Percentiles rank a stretch among this genome's conserved stretches.
These are phyloP conservation scores for Trametes cinnabarina DNA, from an alignment of 768 basidiomycete genomes.

Conservation along the genomic window DNA sequence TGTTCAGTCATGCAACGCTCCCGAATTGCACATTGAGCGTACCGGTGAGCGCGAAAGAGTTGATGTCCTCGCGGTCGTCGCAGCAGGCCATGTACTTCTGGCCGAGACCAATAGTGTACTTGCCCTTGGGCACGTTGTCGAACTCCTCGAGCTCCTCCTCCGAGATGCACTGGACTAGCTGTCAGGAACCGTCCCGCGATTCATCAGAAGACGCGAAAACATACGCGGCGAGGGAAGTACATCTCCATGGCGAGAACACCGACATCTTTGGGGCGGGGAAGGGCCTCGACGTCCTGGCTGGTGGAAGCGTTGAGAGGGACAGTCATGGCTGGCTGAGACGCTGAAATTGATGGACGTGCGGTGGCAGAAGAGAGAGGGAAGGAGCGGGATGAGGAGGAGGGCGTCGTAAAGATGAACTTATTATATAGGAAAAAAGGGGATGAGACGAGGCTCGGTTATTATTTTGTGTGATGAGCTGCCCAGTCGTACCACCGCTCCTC, in stretches of 20 bases:
- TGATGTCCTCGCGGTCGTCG: conserved; percentile 98
- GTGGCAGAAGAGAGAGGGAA: conserved; percentile 2
- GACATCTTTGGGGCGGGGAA: conserved; percentile 80
- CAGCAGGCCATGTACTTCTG: conserved; percentile 99
- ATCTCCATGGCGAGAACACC: conserved; percentile 92
- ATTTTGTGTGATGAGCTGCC: conserved; percentile 19
- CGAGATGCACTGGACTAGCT: conserved; percentile 76
- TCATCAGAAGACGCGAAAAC: neutral
- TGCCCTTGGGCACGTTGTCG: conserved; percentile 91
- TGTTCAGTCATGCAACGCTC: neutral
- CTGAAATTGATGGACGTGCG: neutral
- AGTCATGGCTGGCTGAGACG: conserved; percentile 25
- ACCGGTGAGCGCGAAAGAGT: conserved; percentile 96
- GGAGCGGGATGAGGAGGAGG: conserved; percentile 9
- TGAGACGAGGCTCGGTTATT: conserved; percentile 28
- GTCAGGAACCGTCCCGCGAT: neutral
- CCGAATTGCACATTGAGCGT: conserved; percentile 25
- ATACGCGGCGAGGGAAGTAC: conserved; percentile 82
- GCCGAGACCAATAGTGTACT: conserved; percentile 98
- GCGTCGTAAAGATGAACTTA: conserved; percentile 14
- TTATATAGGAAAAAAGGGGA: conserved; percentile 24
- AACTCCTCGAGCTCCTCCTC: conserved; percentile 92
- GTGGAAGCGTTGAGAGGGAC: conserved; percentile 26
- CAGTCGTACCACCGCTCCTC: conserved; percentile 29
- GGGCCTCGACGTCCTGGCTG: conserved; percentile 26